Percentiles rank a stretch among this genome's conserved stretches.
These are phyloP conservation scores for Calocera viscosa DNA, from an alignment of 768 basidiomycete species.

Conservation along the genomic window DNA sequence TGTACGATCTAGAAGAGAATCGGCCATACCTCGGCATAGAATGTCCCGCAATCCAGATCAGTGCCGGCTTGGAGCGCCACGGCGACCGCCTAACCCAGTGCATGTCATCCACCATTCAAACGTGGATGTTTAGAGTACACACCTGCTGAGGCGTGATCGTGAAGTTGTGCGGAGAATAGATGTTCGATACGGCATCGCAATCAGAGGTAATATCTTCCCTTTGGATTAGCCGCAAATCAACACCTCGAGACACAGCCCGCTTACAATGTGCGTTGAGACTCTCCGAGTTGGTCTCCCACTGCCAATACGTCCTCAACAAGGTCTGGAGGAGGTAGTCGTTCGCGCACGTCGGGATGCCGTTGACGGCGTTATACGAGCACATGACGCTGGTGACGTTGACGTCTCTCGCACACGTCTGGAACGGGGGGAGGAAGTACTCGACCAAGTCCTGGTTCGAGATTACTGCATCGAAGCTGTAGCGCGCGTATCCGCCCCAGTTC, in stretches of 20 bases:
- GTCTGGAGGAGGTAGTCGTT: constrained; percentile 41
- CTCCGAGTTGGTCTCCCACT: constrained; percentile 35
- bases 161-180: constrained; percentile 41
- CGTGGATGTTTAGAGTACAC: background rate
- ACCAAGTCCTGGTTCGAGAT: constrained; percentile 43
- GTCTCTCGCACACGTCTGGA: constrained; percentile 49
- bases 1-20: too few species aligned
- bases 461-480: constrained; percentile 42
- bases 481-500: constrained; percentile 40
- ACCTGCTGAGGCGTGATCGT: constrained; percentile 30
- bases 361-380: constrained; percentile 54
- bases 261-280: background rate
- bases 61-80: constrained; percentile 42
- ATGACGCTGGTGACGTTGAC: constrained; percentile 48
- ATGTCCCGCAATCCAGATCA: constrained; percentile 43
- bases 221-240: background rate
- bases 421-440: constrained; percentile 44
- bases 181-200: constrained; percentile 43
- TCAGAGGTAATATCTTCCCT: constrained; percentile 35
- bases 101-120: background rate
- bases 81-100: constrained; percentile 32
- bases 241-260: too few species aligned
- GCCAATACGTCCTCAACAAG: constrained; percentile 41
- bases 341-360: constrained; percentile 46
- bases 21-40: constrained; percentile 26